Conservation (phyloP, 768 basidiomycete genomes). For the Mycena latifolia region DNA sequence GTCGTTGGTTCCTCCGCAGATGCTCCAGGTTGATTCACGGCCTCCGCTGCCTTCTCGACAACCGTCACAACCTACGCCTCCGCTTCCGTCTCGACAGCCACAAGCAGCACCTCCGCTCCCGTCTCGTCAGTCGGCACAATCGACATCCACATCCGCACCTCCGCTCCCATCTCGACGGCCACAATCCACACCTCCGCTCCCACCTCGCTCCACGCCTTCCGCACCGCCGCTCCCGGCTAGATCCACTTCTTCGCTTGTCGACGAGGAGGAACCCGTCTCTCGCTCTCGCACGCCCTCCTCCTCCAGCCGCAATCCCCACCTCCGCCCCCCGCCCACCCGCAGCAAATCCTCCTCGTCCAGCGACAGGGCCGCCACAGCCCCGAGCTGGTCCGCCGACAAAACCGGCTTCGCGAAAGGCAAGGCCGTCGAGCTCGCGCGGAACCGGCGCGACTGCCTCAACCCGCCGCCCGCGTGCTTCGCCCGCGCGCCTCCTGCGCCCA, state of each 20-base stretch:
- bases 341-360: conserved; percentile 19
- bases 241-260: conserved; percentile 25
- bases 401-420: conserved; percentile 31
- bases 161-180: conserved; percentile 23
- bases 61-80: conserved; percentile 21
- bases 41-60: conserved; percentile 25
- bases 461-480: conserved; percentile 30
- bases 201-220: conserved; percentile 21
- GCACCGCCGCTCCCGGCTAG: conserved; percentile 26
- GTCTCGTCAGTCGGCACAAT: conserved; percentile 23
- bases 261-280: conserved; percentile 19
- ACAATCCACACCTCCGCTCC: conserved; percentile 26
- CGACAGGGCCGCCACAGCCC: conserved; percentile 7
- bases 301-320: conserved; percentile 25
- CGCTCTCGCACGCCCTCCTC: conserved; percentile 20
- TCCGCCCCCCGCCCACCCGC: conserved; percentile 33
- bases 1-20: conserved; percentile 10
- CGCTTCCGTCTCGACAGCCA: conserved; percentile 24
- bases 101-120: conserved; percentile 26
- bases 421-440: conserved; percentile 29
- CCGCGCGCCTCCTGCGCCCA: conserved; percentile 13
- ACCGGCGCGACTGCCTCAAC: conserved; percentile 30
- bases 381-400: conserved; percentile 29
- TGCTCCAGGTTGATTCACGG: conserved; percentile 11
- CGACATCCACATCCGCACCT: conserved; percentile 15